These are phyloP conservation scores for Cyclotella cryptica DNA, from an alignment of 108 stramenopile species.

Conservation along the genomic window DNA sequence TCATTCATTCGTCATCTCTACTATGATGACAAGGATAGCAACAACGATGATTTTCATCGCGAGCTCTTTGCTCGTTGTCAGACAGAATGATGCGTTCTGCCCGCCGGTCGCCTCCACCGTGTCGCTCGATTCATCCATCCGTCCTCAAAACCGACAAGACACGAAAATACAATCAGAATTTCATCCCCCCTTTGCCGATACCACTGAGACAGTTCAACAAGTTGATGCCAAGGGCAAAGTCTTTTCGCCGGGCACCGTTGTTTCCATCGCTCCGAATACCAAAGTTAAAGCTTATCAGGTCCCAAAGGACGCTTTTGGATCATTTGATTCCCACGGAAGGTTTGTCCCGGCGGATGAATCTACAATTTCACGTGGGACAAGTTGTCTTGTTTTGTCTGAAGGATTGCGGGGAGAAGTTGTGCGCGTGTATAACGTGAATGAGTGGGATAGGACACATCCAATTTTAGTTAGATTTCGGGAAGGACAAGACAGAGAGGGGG, in stretches of 20 bases:
- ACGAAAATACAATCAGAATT: not conserved
- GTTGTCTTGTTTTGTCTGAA: conserved; percentile 32
- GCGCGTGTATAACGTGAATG: conserved; percentile 33
- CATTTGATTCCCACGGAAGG: conserved; percentile 24
- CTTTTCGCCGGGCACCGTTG: conserved; percentile 13
- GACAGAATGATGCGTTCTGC: not conserved
- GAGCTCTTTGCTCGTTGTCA: not conserved
- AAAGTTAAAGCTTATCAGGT: conserved; percentile 35
- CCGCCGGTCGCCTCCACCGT: not conserved
- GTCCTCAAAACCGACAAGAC: not conserved
- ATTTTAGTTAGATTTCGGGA: conserved; percentile 39
- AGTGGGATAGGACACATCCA: conserved; percentile 43
- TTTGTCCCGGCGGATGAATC: conserved; percentile 31
- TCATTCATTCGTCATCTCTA: not conserved
- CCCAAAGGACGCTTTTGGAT: conserved; percentile 23
- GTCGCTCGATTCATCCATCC: not conserved
- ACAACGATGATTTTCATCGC: not conserved
- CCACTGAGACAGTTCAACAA: conserved; percentile 32
- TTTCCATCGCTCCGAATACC: conserved; percentile 15
- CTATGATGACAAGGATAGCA: not conserved
- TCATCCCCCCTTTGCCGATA: conserved; percentile 32
- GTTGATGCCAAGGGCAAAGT: conserved; percentile 17
- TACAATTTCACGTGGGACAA: conserved; percentile 11
- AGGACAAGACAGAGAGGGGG: conserved; percentile 32
- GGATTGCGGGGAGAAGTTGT: conserved; percentile 34